Percentiles rank a stretch among this genome's conserved stretches.
phyloP scores from a whole-genome alignment of 176 grass and related monocot genomes.

The Chrysopogon serrulatus region DNA sequence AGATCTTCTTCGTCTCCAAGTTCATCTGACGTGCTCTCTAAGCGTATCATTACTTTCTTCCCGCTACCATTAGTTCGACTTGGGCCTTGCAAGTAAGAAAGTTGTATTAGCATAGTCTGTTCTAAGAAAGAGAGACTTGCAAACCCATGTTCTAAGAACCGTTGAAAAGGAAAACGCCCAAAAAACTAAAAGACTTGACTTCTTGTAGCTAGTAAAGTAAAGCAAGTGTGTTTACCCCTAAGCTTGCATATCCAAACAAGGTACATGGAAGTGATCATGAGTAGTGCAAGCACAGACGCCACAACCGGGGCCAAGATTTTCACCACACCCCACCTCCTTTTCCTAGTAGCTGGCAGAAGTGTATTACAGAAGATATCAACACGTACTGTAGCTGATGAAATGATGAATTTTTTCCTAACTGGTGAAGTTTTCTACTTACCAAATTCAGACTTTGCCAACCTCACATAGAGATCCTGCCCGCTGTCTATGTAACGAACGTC shows the following conservation, averaged over 20 bases:
- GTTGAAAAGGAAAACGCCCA: too few relatives aligned
- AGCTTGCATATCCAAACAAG: not conserved
- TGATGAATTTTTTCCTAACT: too few relatives aligned
- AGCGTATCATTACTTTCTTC: not conserved
- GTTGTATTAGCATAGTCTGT: too few relatives aligned
- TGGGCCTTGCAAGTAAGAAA: too few relatives aligned
- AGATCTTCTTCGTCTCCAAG: not conserved
- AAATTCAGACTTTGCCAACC: conserved; percentile 26
- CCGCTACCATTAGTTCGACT: not conserved
- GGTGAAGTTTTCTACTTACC: not conserved
- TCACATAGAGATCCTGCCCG: conserved; percentile 25
- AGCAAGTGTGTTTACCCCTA: not conserved
- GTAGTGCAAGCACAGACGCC: not conserved
- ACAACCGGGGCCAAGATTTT: not conserved
- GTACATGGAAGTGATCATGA: not conserved
- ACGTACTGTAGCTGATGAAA: too few relatives aligned
- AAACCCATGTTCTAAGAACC: too few relatives aligned
- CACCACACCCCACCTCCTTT: not conserved
- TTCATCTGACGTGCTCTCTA: not conserved
- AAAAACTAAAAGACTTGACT: too few relatives aligned
- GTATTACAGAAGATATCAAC: not conserved
- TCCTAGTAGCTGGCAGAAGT: not conserved
- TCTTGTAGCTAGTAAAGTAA: too few relatives aligned
- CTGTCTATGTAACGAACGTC: conserved; percentile 23
- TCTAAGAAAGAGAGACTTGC: too few relatives aligned